Evolutionary conservation across 495 filamentous ascomycete genomes (phyloP), one percentile per base, ranked within the genome.

Genomic region (Daldinia loculata): DNA sequence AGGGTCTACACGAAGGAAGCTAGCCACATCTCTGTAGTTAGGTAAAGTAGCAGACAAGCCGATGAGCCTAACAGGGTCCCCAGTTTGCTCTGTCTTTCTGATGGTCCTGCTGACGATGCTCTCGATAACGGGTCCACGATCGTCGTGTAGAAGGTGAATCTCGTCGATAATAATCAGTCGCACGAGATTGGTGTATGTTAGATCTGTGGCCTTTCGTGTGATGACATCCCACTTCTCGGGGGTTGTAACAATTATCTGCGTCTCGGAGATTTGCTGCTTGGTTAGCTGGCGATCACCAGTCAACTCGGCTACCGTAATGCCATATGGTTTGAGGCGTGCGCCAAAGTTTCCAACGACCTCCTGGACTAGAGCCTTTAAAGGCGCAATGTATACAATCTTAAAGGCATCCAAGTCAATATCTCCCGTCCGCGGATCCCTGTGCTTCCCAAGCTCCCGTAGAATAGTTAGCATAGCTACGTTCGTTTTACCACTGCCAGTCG

Each of bases 171-270:
- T 91, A 58, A 99, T 90, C 2, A 99, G 86, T 29, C 95, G 89
- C 15, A 99, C 95, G 27, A 99, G 88, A 70, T 96, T 98, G 36
- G 93, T 99, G 79, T 99, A 99, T 69, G 94, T 95, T 60, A 94
- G 87, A 79, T 99, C 95, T 0, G 95, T 97, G 4, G 95, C 96
- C 80, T 99, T 99, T 71, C 95, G 89, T 5, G 96, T 99, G 73
- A 99, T 97, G 63, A 99, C 96, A 81, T 99, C 95, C 90, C 92
- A 99, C 82, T 99, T 99, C 77, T 99, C 95, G 9, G 95, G 95
- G 0, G 95, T 99, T 2, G 95, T 99, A 50, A 99, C 94, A 74
- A 99, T 99, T 72, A 99, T 90, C 77, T 99, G 95, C 6, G 95
- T 98, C 71, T 99, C 96, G 27, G 93, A 88, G 66, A 99, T 98